phyloP scores from a whole-genome alignment of 73 alveolate genomes.

The Symbiodinium natans region DNA sequence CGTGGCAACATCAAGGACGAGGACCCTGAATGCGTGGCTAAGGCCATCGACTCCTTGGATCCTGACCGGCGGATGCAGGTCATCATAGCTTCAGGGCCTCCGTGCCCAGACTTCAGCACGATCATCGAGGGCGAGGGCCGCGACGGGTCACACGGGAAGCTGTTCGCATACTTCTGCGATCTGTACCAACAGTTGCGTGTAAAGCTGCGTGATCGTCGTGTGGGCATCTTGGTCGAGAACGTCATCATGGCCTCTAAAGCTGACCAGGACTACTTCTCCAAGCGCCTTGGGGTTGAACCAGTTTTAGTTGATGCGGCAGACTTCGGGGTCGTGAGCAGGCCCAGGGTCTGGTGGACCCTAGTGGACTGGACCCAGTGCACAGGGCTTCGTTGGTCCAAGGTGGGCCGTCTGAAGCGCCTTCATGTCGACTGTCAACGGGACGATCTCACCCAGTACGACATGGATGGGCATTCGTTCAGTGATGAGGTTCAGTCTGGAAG shows the following conservation, averaged over 20 bases:
- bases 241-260: not conserved
- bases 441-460: not conserved
- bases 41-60: not conserved
- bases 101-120: not conserved
- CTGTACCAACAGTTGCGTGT: not conserved
- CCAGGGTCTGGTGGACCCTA: not conserved
- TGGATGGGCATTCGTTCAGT: not conserved
- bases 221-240: not conserved
- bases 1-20: not conserved
- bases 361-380: not conserved
- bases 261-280: not conserved
- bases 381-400: not conserved
- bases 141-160: not conserved
- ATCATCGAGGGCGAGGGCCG: not conserved
- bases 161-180: not conserved
- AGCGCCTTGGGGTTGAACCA: not conserved
- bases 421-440: not conserved
- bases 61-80: not conserved
- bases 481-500: not conserved
- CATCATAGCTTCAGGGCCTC: not conserved
- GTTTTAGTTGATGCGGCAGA: not conserved
- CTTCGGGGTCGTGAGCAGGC: not conserved
- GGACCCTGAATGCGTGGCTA: not conserved
- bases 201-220: not conserved
- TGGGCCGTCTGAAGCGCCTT: not conserved